Evolutionary conservation across 257 asterid species (phyloP), one percentile per base, ranked within the genome.

Genomic region (Solanum microdontum): DNA sequence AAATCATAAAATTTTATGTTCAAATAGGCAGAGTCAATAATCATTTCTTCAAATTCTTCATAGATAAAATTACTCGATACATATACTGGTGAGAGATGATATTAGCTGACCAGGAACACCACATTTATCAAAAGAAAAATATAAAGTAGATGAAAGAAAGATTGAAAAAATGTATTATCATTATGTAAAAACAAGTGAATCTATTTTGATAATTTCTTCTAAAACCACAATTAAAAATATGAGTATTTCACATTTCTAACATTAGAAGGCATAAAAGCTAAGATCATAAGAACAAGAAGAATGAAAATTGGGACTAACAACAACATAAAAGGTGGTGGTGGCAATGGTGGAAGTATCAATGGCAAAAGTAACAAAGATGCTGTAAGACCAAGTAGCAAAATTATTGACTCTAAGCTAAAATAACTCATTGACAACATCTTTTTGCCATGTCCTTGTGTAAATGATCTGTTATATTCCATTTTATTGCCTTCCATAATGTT

Each of bases 321-420:
- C 89, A 95, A 91, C 94, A 95, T 45, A 12, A 91, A 86, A 0
- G 98, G 97, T n/a, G 98, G 98, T n/a, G 98, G 98, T 3, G 98
- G 98, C 86, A 93, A 73, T 8, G 98, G 97, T 45, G 98, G 98
- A 19, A 94, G 94, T 4, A 95, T 58, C 6, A 95, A 89, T 1
- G 98, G 98, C 90, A 95, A 64, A 23, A 95, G 89, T 90, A 95
- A 90, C 90, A 95, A 88, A 72, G 96, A 91, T 40, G 87, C 95
- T 6, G 97, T 92, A 12, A 95, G 91, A 84, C 97, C 90, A 12
- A 89, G 66, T 8, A 95, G 94, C 86, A 95, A 43, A 21, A 92
- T 36, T 85, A 93, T 14, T 7, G 94, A 92, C 87, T 94, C 95
- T 28, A 87, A 86, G 37, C 96, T 89, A 90, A 94, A 91, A 89